phyloP scores from a whole-genome alignment of 176 grass and related monocot species.

The Zea mays region Zm-B73-REFERENCE-NAM-5.0 NC_050100.1:212793501-212794000 shows the following conservation, averaged over 20 bases:
- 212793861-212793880: constrained; percentile 75
- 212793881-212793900: neutral
- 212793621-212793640: constrained; percentile 94
- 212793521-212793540: constrained; percentile 89
- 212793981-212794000: neutral
- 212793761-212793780: neutral
- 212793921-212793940: constrained; percentile 3
- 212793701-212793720: constrained; percentile 84
- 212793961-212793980: neutral
- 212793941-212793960: neutral
- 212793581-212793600: constrained; percentile 77
- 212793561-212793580: constrained; percentile 90
- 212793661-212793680: constrained; percentile 81
- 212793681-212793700: constrained; percentile 95
- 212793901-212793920: neutral
- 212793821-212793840: constrained; percentile 96
- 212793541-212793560: constrained; percentile 81
- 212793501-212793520: constrained; percentile 95
- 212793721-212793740: neutral
- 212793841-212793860: constrained; percentile 96
- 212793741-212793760: neutral
- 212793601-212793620: constrained; percentile 83
- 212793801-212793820: constrained; percentile 54
- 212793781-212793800: neutral
- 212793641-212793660: constrained; percentile 92